A percentile compares a stretch with the other conserved stretches of the same genome.
Conservation (phyloP, 306 rosid genomes). For the Boehmeria nivea region DNA sequence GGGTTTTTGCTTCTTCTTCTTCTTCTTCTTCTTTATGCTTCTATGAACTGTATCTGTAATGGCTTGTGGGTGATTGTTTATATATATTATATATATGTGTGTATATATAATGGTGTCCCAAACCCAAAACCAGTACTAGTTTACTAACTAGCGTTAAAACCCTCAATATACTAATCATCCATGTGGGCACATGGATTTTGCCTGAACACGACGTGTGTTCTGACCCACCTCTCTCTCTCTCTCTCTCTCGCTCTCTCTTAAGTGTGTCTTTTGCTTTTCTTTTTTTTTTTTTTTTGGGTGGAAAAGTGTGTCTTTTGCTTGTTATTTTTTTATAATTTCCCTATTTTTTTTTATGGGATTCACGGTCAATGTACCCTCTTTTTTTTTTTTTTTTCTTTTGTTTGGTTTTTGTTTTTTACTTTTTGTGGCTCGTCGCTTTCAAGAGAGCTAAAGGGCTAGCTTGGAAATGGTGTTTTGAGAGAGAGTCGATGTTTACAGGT, state of each 20-base stretch:
- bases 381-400: neutral
- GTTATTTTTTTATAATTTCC: slow-evolving; percentile 10
- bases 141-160: too few species aligned
- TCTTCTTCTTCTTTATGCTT: neutral
- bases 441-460: neutral
- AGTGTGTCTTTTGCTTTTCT: too few species aligned
- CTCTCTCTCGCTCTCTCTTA: too few species aligned
- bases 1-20: slow-evolving; percentile 8
- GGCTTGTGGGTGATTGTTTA: too few species aligned
- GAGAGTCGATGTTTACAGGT: neutral
- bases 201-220: slow-evolving; percentile 87
- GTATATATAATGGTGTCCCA: too few species aligned
- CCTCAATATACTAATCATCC: slow-evolving; percentile 34
- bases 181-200: slow-evolving; percentile 97
- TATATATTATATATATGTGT: too few species aligned
- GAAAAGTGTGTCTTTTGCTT: too few species aligned
- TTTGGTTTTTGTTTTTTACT: neutral
- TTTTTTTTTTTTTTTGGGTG: too few species aligned
- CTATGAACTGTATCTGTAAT: neutral
- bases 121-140: too few species aligned
- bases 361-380: slow-evolving; percentile 47
- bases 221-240: slow-evolving; percentile 40
- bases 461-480: neutral
- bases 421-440: slow-evolving; percentile 10
- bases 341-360: slow-evolving; percentile 36